Conservation (phyloP, 495 filamentous ascomycete species). For the Penicillium alfredii region DNA sequence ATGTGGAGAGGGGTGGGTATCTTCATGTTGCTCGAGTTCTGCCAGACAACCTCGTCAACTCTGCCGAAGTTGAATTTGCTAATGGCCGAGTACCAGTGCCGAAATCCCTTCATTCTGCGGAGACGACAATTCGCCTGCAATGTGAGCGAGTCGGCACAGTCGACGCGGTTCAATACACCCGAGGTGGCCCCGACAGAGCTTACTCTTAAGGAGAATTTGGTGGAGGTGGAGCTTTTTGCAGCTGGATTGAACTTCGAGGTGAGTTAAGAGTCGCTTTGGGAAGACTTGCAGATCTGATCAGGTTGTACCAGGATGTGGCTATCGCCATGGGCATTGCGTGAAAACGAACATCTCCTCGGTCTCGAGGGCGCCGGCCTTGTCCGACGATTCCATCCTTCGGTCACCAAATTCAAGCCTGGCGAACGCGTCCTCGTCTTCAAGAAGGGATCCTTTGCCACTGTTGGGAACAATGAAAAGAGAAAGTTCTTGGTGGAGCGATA, state of each 20-base stretch:
- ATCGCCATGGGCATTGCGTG: conserved; percentile 27
- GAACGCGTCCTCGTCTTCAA: conserved; percentile 26
- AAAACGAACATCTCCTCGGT: conserved; percentile 21
- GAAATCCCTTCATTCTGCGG: too few relatives aligned
- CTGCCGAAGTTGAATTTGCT: background rate
- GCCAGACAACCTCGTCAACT: conserved; percentile 11
- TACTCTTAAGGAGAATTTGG: too few relatives aligned
- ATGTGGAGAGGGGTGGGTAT: conserved; percentile 24
- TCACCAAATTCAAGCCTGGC: conserved; percentile 24
- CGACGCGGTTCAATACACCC: too few relatives aligned
- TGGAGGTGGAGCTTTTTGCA: conserved; percentile 31
- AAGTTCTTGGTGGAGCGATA: conserved; percentile 3
- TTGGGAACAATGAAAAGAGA: conserved; percentile 2
- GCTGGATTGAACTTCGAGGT: conserved; percentile 30
- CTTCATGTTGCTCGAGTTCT: conserved; percentile 23
- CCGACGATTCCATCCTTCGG: conserved; percentile 15
- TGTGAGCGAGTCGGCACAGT: too few relatives aligned
- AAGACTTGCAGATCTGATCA: too few relatives aligned
- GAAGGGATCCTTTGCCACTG: conserved; percentile 3
- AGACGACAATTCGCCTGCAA: too few relatives aligned
- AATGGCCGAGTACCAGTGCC: background rate
- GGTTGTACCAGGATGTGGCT: too few relatives aligned
- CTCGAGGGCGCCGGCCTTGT: conserved; percentile 33
- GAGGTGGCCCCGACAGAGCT: background rate
- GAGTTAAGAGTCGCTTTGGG: too few relatives aligned